A percentile compares a stretch with the other conserved stretches of the same genome.
Evolutionary conservation across 345 rosid genomes (phyloP).

Genomic region (Adansonia digitata): DNA sequence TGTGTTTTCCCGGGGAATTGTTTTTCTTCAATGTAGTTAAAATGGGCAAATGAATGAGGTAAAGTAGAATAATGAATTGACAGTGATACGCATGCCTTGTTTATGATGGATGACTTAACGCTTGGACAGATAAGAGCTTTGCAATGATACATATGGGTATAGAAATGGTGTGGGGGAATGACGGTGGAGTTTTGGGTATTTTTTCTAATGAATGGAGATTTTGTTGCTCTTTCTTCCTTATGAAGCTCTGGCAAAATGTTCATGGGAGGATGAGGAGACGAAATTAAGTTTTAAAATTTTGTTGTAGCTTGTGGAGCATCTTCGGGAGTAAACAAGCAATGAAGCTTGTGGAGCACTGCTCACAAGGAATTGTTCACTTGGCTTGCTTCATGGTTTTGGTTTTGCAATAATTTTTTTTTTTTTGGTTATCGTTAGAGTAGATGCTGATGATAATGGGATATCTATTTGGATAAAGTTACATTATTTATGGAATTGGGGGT

Average conservation of each 20-base stretch:
- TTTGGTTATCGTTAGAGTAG: conserved; percentile 23
- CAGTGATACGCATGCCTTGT: conserved; percentile 90
- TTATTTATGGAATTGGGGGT: conserved; percentile 4
- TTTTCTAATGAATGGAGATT: conserved; percentile 56
- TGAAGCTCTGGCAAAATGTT: conserved; percentile 45
- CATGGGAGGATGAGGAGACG: not conserved
- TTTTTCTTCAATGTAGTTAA: not conserved
- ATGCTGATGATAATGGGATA: conserved; percentile 31
- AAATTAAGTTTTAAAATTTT: conserved; percentile 10
- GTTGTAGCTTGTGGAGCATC: conserved; percentile 79
- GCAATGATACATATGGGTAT: conserved; percentile 82
- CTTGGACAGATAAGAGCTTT: conserved; percentile 90
- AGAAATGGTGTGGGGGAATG: conserved; percentile 90
- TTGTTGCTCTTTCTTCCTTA: conserved; percentile 45
- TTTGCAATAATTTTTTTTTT: not conserved
- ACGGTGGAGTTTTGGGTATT: conserved; percentile 57
- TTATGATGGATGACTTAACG: conserved; percentile 96
- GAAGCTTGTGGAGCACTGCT: conserved; percentile 93
- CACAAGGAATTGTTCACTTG: conserved; percentile 90
- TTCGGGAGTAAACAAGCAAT: conserved; percentile 70
- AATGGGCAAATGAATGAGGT: conserved; percentile 50
- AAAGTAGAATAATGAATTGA: conserved; percentile 48
- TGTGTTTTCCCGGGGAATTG: not conserved
- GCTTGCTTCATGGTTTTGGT: conserved; percentile 55
- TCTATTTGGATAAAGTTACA: conserved; percentile 24